A percentile compares a stretch with the other conserved stretches of the same genome.
These are phyloP conservation scores for Pontederia paniculata DNA, from an alignment of 176 grass and related monocot species.

Conservation along the genomic window DNA sequence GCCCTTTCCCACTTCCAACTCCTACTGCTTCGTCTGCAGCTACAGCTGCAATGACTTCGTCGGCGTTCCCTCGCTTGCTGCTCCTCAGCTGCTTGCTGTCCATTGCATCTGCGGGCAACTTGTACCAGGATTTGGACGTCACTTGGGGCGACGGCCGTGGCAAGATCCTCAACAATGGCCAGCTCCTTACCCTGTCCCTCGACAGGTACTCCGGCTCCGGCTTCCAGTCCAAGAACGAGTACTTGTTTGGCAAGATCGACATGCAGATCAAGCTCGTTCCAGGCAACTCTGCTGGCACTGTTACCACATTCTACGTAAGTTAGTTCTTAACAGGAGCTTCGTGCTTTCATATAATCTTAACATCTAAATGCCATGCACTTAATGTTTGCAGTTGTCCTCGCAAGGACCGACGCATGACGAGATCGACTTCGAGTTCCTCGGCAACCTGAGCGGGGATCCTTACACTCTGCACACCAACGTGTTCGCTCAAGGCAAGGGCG, in stretches of 20 bases:
- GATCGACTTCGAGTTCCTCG: constrained; percentile 85
- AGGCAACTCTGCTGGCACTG: constrained; percentile 74
- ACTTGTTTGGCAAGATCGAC: constrained; percentile 67
- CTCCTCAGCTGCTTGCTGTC: too few species aligned
- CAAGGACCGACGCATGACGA: constrained; percentile 51
- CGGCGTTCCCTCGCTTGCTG: too few species aligned
- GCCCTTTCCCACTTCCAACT: too few species aligned
- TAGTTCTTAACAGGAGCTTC: neutral
- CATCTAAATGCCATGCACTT: neutral
- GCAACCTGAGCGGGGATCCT: constrained; percentile 50
- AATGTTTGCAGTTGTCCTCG: constrained; percentile 41
- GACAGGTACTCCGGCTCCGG: constrained; percentile 56
- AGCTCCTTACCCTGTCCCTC: constrained; percentile 47
- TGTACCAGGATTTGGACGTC: constrained; percentile 52
- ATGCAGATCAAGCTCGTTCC: constrained; percentile 89
- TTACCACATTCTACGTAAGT: constrained; percentile 70
- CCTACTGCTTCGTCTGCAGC: too few species aligned
- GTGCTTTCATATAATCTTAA: too few species aligned
- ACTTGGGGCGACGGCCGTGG: constrained; percentile 52
- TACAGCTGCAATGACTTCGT: too few species aligned
- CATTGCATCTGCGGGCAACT: constrained; percentile 29
- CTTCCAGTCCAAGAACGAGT: constrained; percentile 61
- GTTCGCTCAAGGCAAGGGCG: constrained; percentile 40
- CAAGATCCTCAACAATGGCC: constrained; percentile 50
- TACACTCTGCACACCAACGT: constrained; percentile 84